Percentiles rank a stretch among this genome's conserved stretches.
Conservation (phyloP, 148 eudicot genomes). For the Cornus florida region DNA sequence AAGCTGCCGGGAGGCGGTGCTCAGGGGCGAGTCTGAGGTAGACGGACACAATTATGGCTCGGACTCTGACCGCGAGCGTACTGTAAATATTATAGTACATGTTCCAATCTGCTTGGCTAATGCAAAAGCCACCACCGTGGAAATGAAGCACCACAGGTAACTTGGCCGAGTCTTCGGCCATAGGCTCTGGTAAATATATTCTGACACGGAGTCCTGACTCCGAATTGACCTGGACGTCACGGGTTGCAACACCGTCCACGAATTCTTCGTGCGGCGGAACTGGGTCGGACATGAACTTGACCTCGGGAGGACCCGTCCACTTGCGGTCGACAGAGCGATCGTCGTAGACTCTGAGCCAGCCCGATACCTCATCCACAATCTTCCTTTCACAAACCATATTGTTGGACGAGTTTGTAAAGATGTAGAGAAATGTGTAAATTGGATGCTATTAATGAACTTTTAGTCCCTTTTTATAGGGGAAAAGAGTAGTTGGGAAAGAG, state of each 20-base stretch:
- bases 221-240: conserved; percentile 28
- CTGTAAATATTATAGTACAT: conserved; percentile 61
- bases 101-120: conserved; percentile 53
- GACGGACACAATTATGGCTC: conserved; percentile 43
- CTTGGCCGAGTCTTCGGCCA: conserved; percentile 22
- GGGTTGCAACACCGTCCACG: conserved; percentile 49
- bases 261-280: conserved; percentile 49
- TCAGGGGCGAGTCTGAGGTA: conserved; percentile 63
- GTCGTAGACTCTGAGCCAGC: conserved; percentile 61
- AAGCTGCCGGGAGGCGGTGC: conserved; percentile 64
- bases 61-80: conserved; percentile 35
- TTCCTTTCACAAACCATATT: conserved; percentile 26
- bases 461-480: neutral
- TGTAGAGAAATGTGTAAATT: too few relatives aligned
- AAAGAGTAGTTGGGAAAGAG: neutral
- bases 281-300: conserved; percentile 53
- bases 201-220: conserved; percentile 39
- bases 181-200: conserved; percentile 46
- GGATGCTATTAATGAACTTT: too few relatives aligned
- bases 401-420: too few relatives aligned
- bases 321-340: conserved; percentile 72
- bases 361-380: conserved; percentile 61
- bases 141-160: conserved; percentile 58
- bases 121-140: conserved; percentile 72
- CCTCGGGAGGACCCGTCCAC: conserved; percentile 61